phyloP scores from a whole-genome alignment of 2,329 filamentous ascomycete species.

The Cadophora malorum region DNA sequence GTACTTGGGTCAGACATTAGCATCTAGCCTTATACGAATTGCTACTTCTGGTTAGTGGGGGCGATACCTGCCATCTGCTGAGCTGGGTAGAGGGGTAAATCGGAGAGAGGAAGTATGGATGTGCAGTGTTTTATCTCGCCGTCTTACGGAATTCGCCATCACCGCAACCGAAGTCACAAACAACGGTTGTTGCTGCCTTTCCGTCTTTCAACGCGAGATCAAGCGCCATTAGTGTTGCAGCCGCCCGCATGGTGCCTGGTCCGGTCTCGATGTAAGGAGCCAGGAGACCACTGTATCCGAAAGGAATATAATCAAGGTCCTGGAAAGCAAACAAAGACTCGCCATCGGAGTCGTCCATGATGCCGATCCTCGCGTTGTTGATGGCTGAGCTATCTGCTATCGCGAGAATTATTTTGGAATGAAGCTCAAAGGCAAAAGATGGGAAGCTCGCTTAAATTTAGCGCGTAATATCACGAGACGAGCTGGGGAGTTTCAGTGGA shows the following conservation, averaged over 20 bases:
- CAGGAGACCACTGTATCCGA: constrained; percentile 28
- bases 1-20: constrained; percentile 23
- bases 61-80: constrained; percentile 9
- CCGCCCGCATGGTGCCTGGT: constrained; percentile 36
- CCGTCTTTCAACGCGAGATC: constrained; percentile 10
- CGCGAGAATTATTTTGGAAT: background rate
- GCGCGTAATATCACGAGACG: background rate
- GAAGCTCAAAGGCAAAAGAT: background rate
- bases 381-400: background rate
- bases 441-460: background rate
- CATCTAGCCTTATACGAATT: background rate
- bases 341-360: constrained; percentile 18
- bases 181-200: constrained; percentile 26
- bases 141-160: constrained; percentile 37
- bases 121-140: constrained; percentile 1
- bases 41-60: background rate
- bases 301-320: constrained; percentile 39
- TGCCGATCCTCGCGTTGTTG: background rate
- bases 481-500: too few relatives aligned
- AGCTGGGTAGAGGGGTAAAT: background rate
- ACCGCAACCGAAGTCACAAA: constrained; percentile 38
- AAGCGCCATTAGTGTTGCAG: constrained; percentile 37
- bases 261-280: constrained; percentile 38
- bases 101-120: constrained; percentile 12
- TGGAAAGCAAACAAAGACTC: constrained; percentile 42